A percentile compares a stretch with the other conserved stretches of the same genome.
Conservation (phyloP, 83 land plant species). For the Isoetes engelmannii region DNA sequence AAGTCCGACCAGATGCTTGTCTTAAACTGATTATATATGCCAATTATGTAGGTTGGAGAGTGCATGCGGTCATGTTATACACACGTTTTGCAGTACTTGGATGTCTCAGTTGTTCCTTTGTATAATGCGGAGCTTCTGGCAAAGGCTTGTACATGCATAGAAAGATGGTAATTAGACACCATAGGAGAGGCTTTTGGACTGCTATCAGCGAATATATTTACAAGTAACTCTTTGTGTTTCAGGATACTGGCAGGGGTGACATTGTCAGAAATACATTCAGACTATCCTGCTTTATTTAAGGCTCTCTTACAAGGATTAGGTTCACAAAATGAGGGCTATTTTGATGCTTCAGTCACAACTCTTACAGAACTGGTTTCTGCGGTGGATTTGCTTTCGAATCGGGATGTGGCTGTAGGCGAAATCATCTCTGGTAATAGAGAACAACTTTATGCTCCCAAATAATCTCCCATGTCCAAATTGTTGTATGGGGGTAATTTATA, state of each 20-base stretch:
- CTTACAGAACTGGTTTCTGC: slow-evolving; percentile 16
- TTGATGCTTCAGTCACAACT: slow-evolving; percentile 8
- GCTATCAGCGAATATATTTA: not conserved
- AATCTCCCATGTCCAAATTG: not conserved
- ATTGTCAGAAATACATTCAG: slow-evolving; percentile 18
- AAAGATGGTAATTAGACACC: slow-evolving; percentile 19
- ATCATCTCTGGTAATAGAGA: slow-evolving; percentile 11
- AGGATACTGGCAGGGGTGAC: slow-evolving; percentile 19
- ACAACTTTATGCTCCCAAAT: not conserved
- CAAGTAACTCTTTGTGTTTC: not conserved
- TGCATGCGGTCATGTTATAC: slow-evolving; percentile 24
- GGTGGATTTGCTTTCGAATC: slow-evolving; percentile 16
- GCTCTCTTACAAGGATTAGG: slow-evolving; percentile 5
- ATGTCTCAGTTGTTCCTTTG: slow-evolving; percentile 4
- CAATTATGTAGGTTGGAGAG: slow-evolving; percentile 16
- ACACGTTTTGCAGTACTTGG: slow-evolving; percentile 14
- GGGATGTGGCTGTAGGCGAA: slow-evolving; percentile 17
- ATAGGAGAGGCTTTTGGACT: not conserved
- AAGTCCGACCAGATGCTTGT: no score
- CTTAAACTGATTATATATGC: not conserved
- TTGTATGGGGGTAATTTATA: not conserved
- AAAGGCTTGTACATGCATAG: slow-evolving; percentile 20
- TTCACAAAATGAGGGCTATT: slow-evolving; percentile 7
- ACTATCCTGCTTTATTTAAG: slow-evolving; percentile 13
- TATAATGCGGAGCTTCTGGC: slow-evolving; percentile 8